A percentile compares a stretch with the other conserved stretches of the same genome.
These are phyloP conservation scores for Pleurotus eryngii DNA, from an alignment of 768 basidiomycete species.

Conservation along the genomic window DNA sequence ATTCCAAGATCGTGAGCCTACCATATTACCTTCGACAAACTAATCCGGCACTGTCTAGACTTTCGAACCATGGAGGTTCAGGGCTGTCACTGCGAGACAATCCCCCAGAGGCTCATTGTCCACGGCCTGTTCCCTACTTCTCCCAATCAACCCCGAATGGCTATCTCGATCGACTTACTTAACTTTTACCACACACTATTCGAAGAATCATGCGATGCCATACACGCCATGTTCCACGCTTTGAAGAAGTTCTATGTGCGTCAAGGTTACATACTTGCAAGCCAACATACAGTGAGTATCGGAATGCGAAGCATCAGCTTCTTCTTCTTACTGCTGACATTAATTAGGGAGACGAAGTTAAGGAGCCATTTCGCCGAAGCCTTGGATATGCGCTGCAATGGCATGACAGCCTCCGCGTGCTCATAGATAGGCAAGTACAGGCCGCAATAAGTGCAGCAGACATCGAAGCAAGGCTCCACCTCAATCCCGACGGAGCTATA, in stretches of 20 bases:
- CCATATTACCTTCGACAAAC: background rate
- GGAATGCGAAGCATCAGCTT: background rate
- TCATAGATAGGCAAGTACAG: constrained; percentile 10
- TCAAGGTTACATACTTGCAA: constrained; percentile 2
- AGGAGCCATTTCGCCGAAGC: constrained; percentile 19
- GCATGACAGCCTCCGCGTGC: constrained; percentile 15
- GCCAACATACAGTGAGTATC: background rate
- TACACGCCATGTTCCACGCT: constrained; percentile 11
- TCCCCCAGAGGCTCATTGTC: constrained; percentile 6
- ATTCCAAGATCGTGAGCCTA: constrained; percentile 6
- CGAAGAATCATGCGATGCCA: constrained; percentile 15
- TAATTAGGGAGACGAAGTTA: constrained; percentile 13
- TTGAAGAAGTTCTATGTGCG: constrained; percentile 9
- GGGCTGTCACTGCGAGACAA: constrained; percentile 1
- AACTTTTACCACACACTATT: constrained; percentile 13
- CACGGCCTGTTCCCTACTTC: constrained; percentile 13
- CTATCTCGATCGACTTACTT: constrained; percentile 12
- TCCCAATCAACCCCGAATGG: constrained; percentile 12
- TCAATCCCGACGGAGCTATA: background rate
- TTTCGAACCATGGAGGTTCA: constrained; percentile 2
- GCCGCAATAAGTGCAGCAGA: background rate
- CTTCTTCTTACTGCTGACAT: no score
- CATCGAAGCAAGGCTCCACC: background rate
- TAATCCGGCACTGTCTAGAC: background rate
- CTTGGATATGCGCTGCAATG: constrained; percentile 20